Percentiles rank a stretch among this genome's conserved stretches.
Evolutionary conservation across 345 rosid genomes (phyloP).

Genomic region (Salix suchowensis): DNA sequence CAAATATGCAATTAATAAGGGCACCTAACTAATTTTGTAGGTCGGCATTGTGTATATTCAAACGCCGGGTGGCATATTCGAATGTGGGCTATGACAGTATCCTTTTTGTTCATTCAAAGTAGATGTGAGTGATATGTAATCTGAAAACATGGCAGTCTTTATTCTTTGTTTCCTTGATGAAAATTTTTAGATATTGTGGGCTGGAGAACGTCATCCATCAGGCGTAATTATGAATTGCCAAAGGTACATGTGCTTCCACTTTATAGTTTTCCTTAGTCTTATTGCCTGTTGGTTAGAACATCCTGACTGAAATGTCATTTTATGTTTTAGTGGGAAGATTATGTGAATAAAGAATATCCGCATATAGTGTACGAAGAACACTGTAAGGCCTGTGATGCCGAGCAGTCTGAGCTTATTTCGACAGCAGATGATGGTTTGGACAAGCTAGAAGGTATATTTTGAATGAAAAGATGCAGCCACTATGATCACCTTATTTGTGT

Average conservation of each 20-base stretch:
- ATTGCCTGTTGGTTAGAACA: not conserved
- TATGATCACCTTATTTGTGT: not conserved
- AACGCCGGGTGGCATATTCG: conserved; percentile 84
- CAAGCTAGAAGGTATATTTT: conserved; percentile 74
- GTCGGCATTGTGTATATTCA: conserved; percentile 76
- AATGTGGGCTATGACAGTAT: conserved; percentile 89
- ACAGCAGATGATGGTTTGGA: conserved; percentile 39
- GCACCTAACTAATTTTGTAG: conserved; percentile 40
- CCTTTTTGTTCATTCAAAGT: conserved; percentile 24
- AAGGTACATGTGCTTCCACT: conserved; percentile 41
- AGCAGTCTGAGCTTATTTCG: conserved; percentile 31
- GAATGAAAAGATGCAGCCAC: not conserved
- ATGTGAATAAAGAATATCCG: conserved; percentile 68
- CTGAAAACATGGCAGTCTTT: not conserved
- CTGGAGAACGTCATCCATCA: conserved; percentile 94
- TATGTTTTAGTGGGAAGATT: conserved; percentile 58
- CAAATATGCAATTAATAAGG: conserved; percentile 1
- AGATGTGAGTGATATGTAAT: not conserved
- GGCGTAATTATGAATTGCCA: conserved; percentile 75
- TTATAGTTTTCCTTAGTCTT: conserved; percentile 1
- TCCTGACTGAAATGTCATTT: conserved; percentile 8
- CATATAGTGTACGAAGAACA: conserved; percentile 86
- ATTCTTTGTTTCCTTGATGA: conserved; percentile 37
- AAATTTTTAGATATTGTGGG: conserved; percentile 74
- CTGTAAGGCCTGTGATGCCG: conserved; percentile 63